Evolutionary conservation across 2,329 filamentous ascomycete genomes (phyloP).

Genomic region (Pseudogymnoascus sp.): DNA sequence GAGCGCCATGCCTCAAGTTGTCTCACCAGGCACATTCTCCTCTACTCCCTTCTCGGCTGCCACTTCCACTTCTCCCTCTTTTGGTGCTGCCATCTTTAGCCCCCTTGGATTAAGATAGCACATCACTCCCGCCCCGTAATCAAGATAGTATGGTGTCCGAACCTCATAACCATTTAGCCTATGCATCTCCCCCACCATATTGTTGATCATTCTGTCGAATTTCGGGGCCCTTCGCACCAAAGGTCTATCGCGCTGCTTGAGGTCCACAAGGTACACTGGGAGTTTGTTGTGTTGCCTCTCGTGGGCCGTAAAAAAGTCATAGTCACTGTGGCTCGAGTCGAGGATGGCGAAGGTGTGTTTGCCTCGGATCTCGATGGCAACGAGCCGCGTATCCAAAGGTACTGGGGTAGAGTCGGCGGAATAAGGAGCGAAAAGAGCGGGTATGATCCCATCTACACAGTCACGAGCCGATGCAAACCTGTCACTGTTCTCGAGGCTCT

Average conservation of each 20-base stretch:
- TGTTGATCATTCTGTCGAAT: background rate
- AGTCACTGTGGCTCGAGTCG: background rate
- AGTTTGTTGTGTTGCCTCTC: background rate
- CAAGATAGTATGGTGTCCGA: too few species aligned
- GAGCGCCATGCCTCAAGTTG: too few species aligned
- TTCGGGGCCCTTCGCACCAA: background rate
- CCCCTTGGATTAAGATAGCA: slow-evolving; percentile 10
- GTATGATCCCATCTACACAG: background rate
- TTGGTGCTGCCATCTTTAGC: background rate
- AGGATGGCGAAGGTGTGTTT: background rate
- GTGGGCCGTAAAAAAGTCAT: background rate
- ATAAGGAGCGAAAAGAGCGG: background rate
- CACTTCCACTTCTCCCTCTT: background rate
- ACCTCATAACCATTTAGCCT: slow-evolving; percentile 1
- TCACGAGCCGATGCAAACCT: too few species aligned
- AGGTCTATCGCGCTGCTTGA: background rate
- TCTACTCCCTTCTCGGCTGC: background rate
- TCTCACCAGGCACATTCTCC: too few species aligned
- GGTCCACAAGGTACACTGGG: background rate
- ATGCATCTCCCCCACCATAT: background rate
- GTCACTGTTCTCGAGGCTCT: too few species aligned
- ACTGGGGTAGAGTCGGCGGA: too few species aligned
- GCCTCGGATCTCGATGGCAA: background rate
- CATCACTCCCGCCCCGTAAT: background rate
- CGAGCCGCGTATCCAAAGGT: too few species aligned